A percentile compares a stretch with the other conserved stretches of the same genome.
Conservation (phyloP, 352 stramenopile species). For the Pythium scleroteichum region DNA sequence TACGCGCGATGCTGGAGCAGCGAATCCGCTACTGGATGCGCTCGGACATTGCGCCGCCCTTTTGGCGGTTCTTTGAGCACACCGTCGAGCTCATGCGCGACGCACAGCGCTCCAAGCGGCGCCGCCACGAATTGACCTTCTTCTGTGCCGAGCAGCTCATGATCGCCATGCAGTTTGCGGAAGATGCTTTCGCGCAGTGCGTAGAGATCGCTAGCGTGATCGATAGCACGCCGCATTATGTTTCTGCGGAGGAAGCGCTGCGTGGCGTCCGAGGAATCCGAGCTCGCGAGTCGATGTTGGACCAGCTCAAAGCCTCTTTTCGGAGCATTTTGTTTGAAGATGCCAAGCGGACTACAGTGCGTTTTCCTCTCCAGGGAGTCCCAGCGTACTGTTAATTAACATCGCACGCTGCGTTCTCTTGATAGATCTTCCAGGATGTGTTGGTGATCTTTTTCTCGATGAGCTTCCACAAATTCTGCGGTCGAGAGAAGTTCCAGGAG, state of each 20-base stretch:
- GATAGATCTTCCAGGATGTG: constrained; percentile 56
- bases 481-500: constrained; percentile 50
- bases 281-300: constrained; percentile 39
- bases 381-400: too few species aligned
- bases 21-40: constrained; percentile 66
- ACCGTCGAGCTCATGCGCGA: constrained; percentile 27
- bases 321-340: constrained; percentile 62
- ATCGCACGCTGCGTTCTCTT: too few species aligned
- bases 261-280: constrained; percentile 21
- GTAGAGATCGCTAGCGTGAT: constrained; percentile 66
- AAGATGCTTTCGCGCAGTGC: constrained; percentile 70
- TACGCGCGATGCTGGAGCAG: constrained; percentile 63
- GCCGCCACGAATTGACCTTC: constrained; percentile 38
- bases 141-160: constrained; percentile 67
- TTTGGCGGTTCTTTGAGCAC: constrained; percentile 63
- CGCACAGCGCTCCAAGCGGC: constrained; percentile 20
- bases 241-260: constrained; percentile 13
- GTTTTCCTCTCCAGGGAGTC: constrained; percentile 15
- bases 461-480: constrained; percentile 67
- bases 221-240: constrained; percentile 27
- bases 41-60: constrained; percentile 56
- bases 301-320: constrained; percentile 50
- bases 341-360: constrained; percentile 21
- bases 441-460: constrained; percentile 72
- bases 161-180: constrained; percentile 69